Base-by-base conservation (phyloP, 345 rosid species). In the Murraya koenigii region DNA sequence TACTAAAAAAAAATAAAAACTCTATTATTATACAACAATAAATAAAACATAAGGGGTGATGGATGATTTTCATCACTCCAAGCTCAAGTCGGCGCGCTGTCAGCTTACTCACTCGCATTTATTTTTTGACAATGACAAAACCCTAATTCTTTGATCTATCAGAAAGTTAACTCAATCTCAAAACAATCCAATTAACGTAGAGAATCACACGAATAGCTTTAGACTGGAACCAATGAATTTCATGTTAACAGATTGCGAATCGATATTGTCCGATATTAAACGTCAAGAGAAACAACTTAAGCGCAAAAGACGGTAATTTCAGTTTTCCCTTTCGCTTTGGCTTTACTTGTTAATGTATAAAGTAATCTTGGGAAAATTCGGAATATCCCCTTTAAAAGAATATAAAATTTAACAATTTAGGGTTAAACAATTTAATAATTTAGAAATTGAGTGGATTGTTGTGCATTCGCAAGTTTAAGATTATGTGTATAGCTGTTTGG, bases 271-370 rank as follows among this genome's bases (percentile, higher is more conserved):
- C 9, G 83, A 88, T 70, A 73, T 92, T 15, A 86, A 89, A 84
- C 81, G 80, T 69, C 79, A 84, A 44, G 91, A 90, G 67, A 69
- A 87, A 81, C 85, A 64, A 52, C 84, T 92, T 58, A 80, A 71
- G 20, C 88, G 85, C 86, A 90, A 89, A 81, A 72, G 94, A 79
- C 90, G 98, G 97, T 91, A 66, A 38, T 74, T 6, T 5, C 13
- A 7, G 17, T 58, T 71, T 23, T 2, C 2, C 5, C 10, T n/a
- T 33, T 55, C 28, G 1, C 35, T 22, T n/a, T 67, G 6, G 25
- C 2, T 9, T 66, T 14, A 11, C 2, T 23, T 39, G 44, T 25
- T 67, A 39, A 58, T 69, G 4, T 0, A 26, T 69, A 17, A 8
- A 3, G 0, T 49, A 47, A 49, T 47, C 17, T 69, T 49, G 38